Conservation (phyloP, 1,284 basidiomycete genomes). For the Cutaneotrichosporon mucoides region DNA sequence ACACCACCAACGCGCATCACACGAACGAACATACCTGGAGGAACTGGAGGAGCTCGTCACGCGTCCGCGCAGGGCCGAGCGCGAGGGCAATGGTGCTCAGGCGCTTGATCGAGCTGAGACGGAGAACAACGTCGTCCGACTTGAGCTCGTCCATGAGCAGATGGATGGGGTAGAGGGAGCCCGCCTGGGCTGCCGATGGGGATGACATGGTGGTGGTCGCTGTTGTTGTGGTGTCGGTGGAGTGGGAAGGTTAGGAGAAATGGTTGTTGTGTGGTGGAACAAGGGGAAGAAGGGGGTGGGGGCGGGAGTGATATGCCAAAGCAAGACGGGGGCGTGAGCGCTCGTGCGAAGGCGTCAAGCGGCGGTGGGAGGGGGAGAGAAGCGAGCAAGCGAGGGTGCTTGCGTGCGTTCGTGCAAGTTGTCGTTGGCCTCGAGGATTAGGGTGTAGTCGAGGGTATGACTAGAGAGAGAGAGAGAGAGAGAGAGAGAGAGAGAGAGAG, state of each 20-base stretch:
- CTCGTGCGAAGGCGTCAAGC: background rate
- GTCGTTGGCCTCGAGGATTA: no score
- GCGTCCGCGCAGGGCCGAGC: slow-evolving; percentile 88
- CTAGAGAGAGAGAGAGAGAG: no score
- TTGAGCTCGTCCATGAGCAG: slow-evolving; percentile 65
- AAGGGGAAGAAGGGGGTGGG: background rate
- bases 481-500: no score
- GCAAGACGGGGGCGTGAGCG: background rate
- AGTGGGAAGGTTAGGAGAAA: background rate
- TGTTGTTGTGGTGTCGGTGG: no score
- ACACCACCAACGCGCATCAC: no score
- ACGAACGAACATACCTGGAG: slow-evolving; percentile 52
- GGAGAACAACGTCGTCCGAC: slow-evolving; percentile 88
- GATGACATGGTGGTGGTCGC: slow-evolving; percentile 27
- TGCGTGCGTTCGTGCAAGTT: no score
- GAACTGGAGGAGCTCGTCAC: slow-evolving; percentile 95
- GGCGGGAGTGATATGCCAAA: background rate
- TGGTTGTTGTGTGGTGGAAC: background rate
- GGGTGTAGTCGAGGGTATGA: no score
- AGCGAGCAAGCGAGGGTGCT: no score
- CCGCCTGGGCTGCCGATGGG: slow-evolving; percentile 20
- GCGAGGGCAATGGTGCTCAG: slow-evolving; percentile 98
- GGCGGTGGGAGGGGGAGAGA: no score
- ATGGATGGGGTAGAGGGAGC: slow-evolving; percentile 47
- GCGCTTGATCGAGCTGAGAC: slow-evolving; percentile 95